Conservation (phyloP, 2,329 filamentous ascomycete species). For the Fusarium succisae region DNA sequence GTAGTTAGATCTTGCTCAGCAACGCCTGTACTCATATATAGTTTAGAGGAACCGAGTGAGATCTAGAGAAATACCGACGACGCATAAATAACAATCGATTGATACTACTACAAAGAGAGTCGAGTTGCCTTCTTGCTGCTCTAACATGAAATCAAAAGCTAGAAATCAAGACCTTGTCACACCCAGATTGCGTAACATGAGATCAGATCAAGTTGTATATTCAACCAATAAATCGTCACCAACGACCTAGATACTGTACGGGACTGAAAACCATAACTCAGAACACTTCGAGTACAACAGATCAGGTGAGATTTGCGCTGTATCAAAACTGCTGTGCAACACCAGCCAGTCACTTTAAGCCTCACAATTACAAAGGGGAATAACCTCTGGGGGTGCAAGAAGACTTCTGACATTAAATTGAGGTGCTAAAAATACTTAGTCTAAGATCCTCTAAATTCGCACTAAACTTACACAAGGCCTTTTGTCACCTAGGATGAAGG, state of each 20-base stretch:
- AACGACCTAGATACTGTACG: background rate
- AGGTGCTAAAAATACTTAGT: no score
- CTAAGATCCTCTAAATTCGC: no score
- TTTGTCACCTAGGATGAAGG: no score
- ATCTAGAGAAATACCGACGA: background rate
- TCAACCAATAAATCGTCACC: background rate
- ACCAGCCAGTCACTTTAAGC: background rate
- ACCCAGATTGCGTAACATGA: background rate
- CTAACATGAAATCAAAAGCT: background rate
- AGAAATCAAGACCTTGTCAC: background rate
- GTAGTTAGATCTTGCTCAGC: background rate
- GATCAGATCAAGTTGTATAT: background rate
- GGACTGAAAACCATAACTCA: background rate
- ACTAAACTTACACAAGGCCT: no score
- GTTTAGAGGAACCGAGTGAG: background rate
- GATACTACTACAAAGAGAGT: background rate
- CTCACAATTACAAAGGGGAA: background rate
- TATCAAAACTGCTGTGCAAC: background rate
- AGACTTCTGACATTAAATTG: no score
- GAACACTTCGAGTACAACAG: background rate
- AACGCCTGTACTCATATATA: background rate
- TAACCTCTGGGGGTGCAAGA: background rate
- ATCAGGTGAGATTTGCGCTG: background rate
- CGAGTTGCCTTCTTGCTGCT: background rate
- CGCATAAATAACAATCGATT: background rate